These are phyloP conservation scores for Ascochyta koolunga DNA, from an alignment of 2,329 filamentous ascomycete genomes.

Conservation along the genomic window DNA sequence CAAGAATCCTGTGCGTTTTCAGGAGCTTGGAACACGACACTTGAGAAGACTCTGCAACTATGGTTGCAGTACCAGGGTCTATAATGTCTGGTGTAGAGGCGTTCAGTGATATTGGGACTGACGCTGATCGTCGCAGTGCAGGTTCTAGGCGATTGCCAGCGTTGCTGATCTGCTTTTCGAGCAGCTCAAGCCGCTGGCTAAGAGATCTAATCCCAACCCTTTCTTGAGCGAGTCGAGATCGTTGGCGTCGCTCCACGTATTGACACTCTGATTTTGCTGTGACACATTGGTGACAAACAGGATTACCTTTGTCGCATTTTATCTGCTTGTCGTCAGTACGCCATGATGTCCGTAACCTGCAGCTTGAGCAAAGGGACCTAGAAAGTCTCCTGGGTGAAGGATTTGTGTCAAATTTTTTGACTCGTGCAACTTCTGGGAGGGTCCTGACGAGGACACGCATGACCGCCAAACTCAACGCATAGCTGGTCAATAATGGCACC, in stretches of 20 bases:
- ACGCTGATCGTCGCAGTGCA: conserved; percentile 7
- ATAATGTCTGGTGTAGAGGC: neutral
- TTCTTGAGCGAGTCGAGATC: conserved; percentile 32
- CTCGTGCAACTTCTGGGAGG: neutral
- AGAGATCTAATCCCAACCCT: conserved; percentile 28
- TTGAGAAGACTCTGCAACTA: neutral
- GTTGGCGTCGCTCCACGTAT: conserved; percentile 36
- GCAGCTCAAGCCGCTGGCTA: conserved; percentile 29
- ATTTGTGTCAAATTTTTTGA: neutral
- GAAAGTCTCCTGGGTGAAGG: neutral
- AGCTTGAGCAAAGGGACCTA: neutral
- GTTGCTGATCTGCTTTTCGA: conserved; percentile 32
- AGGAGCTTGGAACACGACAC: neutral
- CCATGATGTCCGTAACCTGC: neutral
- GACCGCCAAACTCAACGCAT: neutral
- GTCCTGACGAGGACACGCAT: neutral
- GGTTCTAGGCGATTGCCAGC: neutral
- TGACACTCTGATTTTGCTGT: conserved; percentile 32
- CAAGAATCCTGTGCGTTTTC: conserved; percentile 17
- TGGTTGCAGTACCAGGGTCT: neutral
- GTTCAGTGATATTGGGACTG: neutral
- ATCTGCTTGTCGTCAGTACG: conserved; percentile 20
- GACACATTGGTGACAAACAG: conserved; percentile 35
- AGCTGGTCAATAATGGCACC: neutral
- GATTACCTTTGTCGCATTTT: conserved; percentile 37